Percentiles rank a stretch among this genome's conserved stretches.
phyloP scores from a whole-genome alignment of 305 asterid species.

The Fraxinus xanthoxyloides region DNA sequence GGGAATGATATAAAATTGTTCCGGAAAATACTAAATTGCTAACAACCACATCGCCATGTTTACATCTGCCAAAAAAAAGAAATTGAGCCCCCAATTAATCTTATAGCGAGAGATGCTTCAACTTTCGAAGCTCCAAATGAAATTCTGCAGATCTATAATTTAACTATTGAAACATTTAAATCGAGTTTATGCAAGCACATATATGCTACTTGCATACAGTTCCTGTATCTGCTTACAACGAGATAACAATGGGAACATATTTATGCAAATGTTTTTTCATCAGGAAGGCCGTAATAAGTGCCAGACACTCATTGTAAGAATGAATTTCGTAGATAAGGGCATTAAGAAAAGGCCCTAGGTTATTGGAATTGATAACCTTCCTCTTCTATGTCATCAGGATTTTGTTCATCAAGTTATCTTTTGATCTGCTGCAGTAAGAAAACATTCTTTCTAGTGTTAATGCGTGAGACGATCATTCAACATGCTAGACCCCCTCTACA shows the following conservation, averaged over 20 bases:
- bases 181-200: background rate
- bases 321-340: background rate
- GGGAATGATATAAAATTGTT: background rate
- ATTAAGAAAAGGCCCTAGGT: background rate
- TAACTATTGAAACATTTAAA: background rate
- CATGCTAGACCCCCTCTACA: background rate
- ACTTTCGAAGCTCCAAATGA: background rate
- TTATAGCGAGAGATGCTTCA: background rate
- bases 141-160: background rate
- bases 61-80: conserved; percentile 18
- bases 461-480: background rate
- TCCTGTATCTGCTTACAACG: background rate
- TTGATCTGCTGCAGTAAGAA: background rate
- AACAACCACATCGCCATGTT: background rate
- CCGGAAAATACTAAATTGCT: background rate
- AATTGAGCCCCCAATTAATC: background rate
- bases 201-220: background rate
- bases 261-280: background rate
- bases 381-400: background rate
- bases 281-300: background rate
- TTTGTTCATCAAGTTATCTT: background rate
- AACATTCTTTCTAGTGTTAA: background rate
- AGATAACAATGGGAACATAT: background rate
- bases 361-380: background rate
- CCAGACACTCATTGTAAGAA: background rate